Percentiles rank a stretch among this genome's conserved stretches.
Evolutionary conservation across 768 basidiomycete genomes (phyloP).

Genomic region (Boletus reticuloceps): DNA sequence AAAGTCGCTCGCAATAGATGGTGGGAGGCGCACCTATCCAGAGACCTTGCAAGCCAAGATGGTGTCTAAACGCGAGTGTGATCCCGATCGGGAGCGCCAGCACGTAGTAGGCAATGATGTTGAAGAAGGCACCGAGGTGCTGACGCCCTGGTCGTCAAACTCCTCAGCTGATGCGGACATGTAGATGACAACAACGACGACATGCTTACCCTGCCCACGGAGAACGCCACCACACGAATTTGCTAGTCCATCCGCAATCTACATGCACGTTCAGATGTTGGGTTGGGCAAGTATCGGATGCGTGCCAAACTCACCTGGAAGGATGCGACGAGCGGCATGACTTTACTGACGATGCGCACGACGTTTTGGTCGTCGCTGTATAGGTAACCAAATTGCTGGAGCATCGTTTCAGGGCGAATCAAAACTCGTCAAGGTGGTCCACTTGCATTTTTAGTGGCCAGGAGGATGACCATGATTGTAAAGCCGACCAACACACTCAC

Average conservation of each 20-base stretch:
- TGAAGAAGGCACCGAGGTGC: conserved; percentile 72
- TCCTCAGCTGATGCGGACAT: neutral
- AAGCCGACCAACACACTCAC: conserved; percentile 59
- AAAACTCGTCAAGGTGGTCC: neutral
- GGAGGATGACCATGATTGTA: conserved; percentile 56
- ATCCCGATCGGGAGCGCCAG: conserved; percentile 53
- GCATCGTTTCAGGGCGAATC: neutral
- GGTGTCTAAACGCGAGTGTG: conserved; percentile 45
- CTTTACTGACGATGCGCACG: conserved; percentile 45
- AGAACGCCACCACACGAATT: conserved; percentile 50
- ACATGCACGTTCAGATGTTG: neutral
- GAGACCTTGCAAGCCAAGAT: conserved; percentile 47
- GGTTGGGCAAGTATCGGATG: neutral
- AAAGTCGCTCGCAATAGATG: neutral
- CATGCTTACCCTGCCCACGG: conserved; percentile 42
- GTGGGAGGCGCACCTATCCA: conserved; percentile 42
- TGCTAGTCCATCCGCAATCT: conserved; percentile 52
- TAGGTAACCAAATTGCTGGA: conserved; percentile 57
- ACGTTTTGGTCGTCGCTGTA: conserved; percentile 64
- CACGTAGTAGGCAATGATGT: conserved; percentile 62
- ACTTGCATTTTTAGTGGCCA: conserved; percentile 56
- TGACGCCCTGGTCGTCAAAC: conserved; percentile 42
- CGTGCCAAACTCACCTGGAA: conserved; percentile 40
- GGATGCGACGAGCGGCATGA: conserved; percentile 54
- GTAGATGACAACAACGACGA: no score